Conservation (phyloP, 495 filamentous ascomycete species). For the Acidomyces sp. region DNA sequence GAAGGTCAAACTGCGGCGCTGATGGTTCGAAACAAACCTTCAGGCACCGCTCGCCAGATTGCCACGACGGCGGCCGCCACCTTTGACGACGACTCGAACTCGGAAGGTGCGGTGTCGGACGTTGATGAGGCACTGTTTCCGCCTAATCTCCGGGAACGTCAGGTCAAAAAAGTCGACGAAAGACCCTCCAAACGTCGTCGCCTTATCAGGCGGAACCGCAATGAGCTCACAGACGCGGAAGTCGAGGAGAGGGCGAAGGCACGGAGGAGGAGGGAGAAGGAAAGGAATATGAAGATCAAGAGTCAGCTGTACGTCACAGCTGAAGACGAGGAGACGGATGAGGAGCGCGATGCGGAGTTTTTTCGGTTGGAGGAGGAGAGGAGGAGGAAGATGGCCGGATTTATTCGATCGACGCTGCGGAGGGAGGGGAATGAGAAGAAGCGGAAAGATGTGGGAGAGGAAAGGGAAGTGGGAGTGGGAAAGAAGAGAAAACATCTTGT, state of each 20-base stretch:
- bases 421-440: constrained; percentile 27
- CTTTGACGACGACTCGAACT: constrained; percentile 34
- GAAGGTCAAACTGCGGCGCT: constrained; percentile 60
- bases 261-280: constrained; percentile 25
- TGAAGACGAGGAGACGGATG: constrained; percentile 64
- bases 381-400: constrained; percentile 37
- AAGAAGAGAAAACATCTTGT: not conserved
- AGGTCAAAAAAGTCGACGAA: constrained; percentile 36
- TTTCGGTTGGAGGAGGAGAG: constrained; percentile 53
- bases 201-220: constrained; percentile 29
- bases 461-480: constrained; percentile 4
- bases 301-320: constrained; percentile 65
- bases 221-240: constrained; percentile 34
- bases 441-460: constrained; percentile 7
- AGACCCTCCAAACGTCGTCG: constrained; percentile 40
- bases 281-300: constrained; percentile 62
- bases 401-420: constrained; percentile 26
- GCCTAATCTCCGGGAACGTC: constrained; percentile 47
- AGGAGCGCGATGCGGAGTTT: constrained; percentile 51
- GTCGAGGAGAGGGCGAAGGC: constrained; percentile 35
- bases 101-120: constrained; percentile 30
- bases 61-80: constrained; percentile 39
- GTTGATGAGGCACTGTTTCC: constrained; percentile 58
- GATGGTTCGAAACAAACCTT: constrained; percentile 58
- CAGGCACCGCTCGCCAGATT: constrained; percentile 25